Evolutionary conservation across 2,329 filamentous ascomycete genomes (phyloP).

Genomic region (Nannizzia gypsea): DNA sequence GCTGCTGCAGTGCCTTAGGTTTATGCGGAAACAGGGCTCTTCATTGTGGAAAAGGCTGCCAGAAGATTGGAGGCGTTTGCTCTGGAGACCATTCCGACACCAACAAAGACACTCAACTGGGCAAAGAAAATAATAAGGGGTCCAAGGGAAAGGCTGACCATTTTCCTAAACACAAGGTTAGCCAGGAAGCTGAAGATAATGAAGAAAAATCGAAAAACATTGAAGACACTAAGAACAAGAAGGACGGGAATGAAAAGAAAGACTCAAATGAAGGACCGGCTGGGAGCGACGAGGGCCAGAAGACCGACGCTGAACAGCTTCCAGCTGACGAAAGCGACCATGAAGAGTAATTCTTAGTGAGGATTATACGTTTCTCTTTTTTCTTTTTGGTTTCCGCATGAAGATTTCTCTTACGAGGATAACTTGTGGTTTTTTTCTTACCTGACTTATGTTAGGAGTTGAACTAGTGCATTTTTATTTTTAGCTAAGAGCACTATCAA

Average conservation of each 20-base stretch:
- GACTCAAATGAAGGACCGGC: background rate
- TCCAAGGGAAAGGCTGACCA: background rate
- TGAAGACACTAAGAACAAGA: background rate
- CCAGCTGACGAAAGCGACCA: background rate
- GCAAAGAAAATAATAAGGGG: background rate
- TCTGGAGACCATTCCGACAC: constrained; percentile 1
- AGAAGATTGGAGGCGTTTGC: constrained; percentile 22
- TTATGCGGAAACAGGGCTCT: constrained; percentile 23
- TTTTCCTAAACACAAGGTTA: background rate
- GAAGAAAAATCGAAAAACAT: background rate
- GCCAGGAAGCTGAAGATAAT: background rate
- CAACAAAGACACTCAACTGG: background rate
- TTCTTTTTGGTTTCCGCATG: background rate
- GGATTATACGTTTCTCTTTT: background rate
- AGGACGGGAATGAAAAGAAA: background rate
- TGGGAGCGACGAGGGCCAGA: background rate
- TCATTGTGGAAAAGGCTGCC: constrained; percentile 25
- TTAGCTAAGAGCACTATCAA: background rate
- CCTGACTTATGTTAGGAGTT: background rate
- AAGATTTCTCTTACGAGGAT: too few relatives aligned
- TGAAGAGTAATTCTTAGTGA: background rate
- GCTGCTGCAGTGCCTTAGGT: constrained; percentile 23
- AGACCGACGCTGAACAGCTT: background rate
- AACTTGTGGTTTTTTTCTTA: background rate
- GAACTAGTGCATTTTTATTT: background rate